These are phyloP conservation scores for Aphanomyces stellatus DNA, from an alignment of 352 stramenopile species.

Conservation along the genomic window DNA sequence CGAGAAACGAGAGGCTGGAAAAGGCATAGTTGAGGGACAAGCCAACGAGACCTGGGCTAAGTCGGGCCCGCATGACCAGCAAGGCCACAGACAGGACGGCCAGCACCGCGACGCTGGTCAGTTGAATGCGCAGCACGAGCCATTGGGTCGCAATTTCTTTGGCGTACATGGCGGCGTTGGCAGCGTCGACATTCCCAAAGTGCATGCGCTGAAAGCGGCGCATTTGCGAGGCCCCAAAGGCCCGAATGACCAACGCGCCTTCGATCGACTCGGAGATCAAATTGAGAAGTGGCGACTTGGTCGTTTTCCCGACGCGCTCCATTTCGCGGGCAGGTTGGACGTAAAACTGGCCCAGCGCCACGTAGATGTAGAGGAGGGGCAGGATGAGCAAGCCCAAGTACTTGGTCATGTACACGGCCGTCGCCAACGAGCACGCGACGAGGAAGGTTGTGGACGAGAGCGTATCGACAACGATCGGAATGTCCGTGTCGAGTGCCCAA, in stretches of 20 bases:
- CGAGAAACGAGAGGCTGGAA: slow-evolving; percentile 78
- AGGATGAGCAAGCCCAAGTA: slow-evolving; percentile 75
- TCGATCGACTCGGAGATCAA: slow-evolving; percentile 47
- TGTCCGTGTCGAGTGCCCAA: slow-evolving; percentile 37
- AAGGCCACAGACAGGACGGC: slow-evolving; percentile 34
- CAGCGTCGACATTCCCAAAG: slow-evolving; percentile 27
- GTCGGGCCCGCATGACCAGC: slow-evolving; percentile 29
- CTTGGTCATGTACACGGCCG: slow-evolving; percentile 69
- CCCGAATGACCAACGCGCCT: slow-evolving; percentile 40
- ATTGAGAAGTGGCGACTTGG: slow-evolving; percentile 37
- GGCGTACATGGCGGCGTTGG: slow-evolving; percentile 10
- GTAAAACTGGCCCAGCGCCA: slow-evolving; percentile 35
- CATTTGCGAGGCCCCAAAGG: slow-evolving; percentile 40
- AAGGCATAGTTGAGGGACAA: slow-evolving; percentile 85
- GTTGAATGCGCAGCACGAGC: slow-evolving; percentile 34
- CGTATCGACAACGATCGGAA: slow-evolving; percentile 44
- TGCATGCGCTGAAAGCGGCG: slow-evolving; percentile 32
- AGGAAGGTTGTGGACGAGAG: slow-evolving; percentile 63
- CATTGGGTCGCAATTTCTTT: neutral
- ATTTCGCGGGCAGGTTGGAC: slow-evolving; percentile 45
- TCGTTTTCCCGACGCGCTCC: slow-evolving; percentile 40
- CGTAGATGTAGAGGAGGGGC: slow-evolving; percentile 79
- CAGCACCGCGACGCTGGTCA: slow-evolving; percentile 28
- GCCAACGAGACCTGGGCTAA: slow-evolving; percentile 67
- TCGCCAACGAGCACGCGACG: slow-evolving; percentile 48